phyloP scores from a whole-genome alignment of 2,329 filamentous ascomycete genomes.

The Mariannaea sp. region DNA sequence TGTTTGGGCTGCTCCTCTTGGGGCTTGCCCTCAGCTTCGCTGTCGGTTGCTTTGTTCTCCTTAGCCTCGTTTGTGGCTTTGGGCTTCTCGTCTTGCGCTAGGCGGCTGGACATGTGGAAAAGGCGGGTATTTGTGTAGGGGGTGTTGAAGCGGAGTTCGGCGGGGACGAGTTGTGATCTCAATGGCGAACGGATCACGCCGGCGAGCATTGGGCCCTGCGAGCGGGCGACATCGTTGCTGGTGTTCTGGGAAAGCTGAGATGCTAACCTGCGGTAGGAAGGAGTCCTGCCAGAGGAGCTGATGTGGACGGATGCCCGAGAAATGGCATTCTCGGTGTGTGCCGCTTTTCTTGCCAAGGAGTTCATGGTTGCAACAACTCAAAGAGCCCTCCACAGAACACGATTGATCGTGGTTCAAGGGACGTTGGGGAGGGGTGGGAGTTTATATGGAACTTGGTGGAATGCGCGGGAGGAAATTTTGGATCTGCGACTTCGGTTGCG shows the following conservation, averaged over 20 bases:
- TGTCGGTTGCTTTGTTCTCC: constrained; percentile 46
- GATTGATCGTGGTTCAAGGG: constrained; percentile 34
- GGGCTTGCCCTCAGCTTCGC: constrained; percentile 40
- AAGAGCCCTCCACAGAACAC: constrained; percentile 37
- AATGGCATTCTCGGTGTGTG: constrained; percentile 48
- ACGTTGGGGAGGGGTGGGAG: constrained; percentile 34
- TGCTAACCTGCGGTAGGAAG: constrained; percentile 55
- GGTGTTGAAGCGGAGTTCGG: constrained; percentile 42
- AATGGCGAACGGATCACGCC: constrained; percentile 45
- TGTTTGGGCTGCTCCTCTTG: constrained; percentile 53
- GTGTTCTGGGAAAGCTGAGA: constrained; percentile 42
- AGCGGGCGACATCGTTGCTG: constrained; percentile 34
- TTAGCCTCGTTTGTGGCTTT: constrained; percentile 47
- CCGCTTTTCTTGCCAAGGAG: constrained; percentile 51
- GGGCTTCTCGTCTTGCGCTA: constrained; percentile 43
- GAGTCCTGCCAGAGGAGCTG: constrained; percentile 50
- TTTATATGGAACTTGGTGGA: constrained; percentile 39
- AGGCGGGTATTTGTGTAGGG: constrained; percentile 40
- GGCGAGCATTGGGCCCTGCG: constrained; percentile 36
- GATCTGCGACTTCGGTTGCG: constrained; percentile 45
- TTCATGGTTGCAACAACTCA: constrained; percentile 48
- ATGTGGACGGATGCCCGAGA: constrained; percentile 47
- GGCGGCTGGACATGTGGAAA: constrained; percentile 41
- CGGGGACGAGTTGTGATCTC: constrained; percentile 52
- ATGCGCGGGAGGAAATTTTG: constrained; percentile 45